Evolutionary conservation across 1,139 yeast genomes (phyloP).

Genomic region (Sugiyamaella grinbergsii): DNA sequence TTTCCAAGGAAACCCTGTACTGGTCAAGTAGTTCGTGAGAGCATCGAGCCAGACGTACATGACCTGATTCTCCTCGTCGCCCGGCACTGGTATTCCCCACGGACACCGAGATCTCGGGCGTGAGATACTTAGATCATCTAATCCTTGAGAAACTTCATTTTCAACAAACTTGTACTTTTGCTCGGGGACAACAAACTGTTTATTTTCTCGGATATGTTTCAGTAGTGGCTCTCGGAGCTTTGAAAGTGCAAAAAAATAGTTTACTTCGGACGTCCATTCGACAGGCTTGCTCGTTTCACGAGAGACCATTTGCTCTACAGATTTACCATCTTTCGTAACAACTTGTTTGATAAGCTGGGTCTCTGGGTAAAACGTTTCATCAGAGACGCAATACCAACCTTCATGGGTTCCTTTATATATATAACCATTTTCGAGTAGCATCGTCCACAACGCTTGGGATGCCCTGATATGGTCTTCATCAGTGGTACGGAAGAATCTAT

Average conservation of each 20-base stretch:
- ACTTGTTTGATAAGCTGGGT: slow-evolving; percentile 61
- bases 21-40: slow-evolving; percentile 76
- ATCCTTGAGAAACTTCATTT: slow-evolving; percentile 54
- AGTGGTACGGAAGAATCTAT: slow-evolving; percentile 88
- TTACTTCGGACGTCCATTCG: slow-evolving; percentile 71
- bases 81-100: slow-evolving; percentile 94
- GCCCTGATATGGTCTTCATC: slow-evolving; percentile 72
- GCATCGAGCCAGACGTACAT: slow-evolving; percentile 99
- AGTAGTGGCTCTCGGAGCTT: slow-evolving; percentile 59
- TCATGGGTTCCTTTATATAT: slow-evolving; percentile 81
- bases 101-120: slow-evolving; percentile 73
- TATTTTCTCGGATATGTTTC: slow-evolving; percentile 49
- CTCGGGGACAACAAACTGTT: slow-evolving; percentile 63
- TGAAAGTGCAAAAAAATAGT: slow-evolving; percentile 81
- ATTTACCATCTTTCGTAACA: slow-evolving; percentile 44
- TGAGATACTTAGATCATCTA: slow-evolving; percentile 78
- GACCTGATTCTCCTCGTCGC: slow-evolving; percentile 64
- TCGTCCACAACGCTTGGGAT: slow-evolving; percentile 69
- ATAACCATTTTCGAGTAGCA: slow-evolving; percentile 58
- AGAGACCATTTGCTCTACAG: slow-evolving; percentile 51
- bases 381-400: slow-evolving; percentile 96
- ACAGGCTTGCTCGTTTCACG: slow-evolving; percentile 80
- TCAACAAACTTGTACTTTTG: slow-evolving; percentile 58
- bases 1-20: slow-evolving; percentile 62
- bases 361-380: slow-evolving; percentile 92